Evolutionary conservation across 1,284 basidiomycete genomes (phyloP), one percentile per base, ranked within the genome.

Genomic region (Vanrija sp.): DNA sequence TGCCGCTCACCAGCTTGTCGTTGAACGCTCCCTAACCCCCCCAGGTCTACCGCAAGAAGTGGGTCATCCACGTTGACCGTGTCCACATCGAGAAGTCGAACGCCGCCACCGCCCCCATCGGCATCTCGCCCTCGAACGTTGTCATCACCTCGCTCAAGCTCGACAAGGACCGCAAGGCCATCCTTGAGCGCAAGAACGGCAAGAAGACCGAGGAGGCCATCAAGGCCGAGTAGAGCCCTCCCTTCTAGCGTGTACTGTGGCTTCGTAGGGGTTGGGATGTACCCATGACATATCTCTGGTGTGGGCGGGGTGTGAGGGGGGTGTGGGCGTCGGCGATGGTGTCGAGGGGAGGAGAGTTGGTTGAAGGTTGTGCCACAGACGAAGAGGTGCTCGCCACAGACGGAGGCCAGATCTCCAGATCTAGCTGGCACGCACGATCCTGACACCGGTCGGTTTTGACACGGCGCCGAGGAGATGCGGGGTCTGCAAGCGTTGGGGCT

Each of bases 11-110:
- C 10, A 14, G 2, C 12, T 1, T 14, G 31, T 14, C 10, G 31
- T 31, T n/a, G 12, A 7, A 31, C 31, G 12, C 45, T 35, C 41
- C 27, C 44, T 46, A 38, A 27, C 41, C 12, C 8, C 87, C 84
- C 41, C 85, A 93, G 79, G 94, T 98, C 61, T 97, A 97, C 85
- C 89, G 95, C 77, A 97, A 98, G 88, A 97, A 97, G 80, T 98
- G 91, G 89, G 91, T 98, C 56, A 89, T 98, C 78, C 88, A 98
- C 81, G 89, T 99, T 73, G 96, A 98, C 79, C 90, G 94, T 76
- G 93, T 99, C 60, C 87, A 89, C 75, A 86, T 94, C 65, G 96
- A 99, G 82, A 98, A 98, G 82, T 90, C 90, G 66, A 97, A 96
- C 77, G 96, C 96, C 66, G 88, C 93, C 61, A 88, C 93, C 56